Conservation (phyloP, 2,329 filamentous ascomycete genomes). For the Sclerotinia nivalis region DNA sequence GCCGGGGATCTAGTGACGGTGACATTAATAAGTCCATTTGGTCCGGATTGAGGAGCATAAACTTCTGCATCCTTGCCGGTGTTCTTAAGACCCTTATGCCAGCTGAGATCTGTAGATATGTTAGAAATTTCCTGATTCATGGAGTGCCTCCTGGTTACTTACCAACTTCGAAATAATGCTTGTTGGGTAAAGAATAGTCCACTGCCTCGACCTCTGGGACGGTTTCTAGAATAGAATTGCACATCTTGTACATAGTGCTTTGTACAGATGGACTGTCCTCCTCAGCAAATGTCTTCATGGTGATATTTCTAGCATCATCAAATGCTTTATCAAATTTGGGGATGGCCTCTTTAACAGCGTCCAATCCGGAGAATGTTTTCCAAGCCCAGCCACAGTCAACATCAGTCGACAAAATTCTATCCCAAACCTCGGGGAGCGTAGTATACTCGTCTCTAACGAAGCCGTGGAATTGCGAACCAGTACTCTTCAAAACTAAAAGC, state of each 20-base stretch:
- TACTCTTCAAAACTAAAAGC: conserved; percentile 91
- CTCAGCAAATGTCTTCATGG: conserved; percentile 86
- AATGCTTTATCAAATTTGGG: conserved; percentile 78
- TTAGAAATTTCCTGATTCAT: conserved; percentile 10
- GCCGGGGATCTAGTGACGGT: conserved; percentile 64
- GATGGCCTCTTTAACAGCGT: conserved; percentile 64
- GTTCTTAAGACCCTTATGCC: conserved; percentile 95
- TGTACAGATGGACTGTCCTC: conserved; percentile 93
- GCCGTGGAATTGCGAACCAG: conserved; percentile 91
- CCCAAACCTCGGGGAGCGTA: conserved; percentile 85
- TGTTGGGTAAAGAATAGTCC: conserved; percentile 88
- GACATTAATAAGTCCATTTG: conserved; percentile 95
- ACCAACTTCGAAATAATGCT: conserved; percentile 98
- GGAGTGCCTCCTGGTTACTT: conserved; percentile 44
- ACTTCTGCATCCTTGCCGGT: conserved; percentile 95
- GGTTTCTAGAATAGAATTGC: conserved; percentile 75
- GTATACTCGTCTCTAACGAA: conserved; percentile 95
- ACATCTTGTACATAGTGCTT: conserved; percentile 99
- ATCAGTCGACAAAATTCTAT: conserved; percentile 92
- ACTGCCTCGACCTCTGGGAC: conserved; percentile 72
- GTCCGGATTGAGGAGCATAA: conserved; percentile 87
- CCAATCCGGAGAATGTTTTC: conserved; percentile 66
- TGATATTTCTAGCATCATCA: conserved; percentile 75
- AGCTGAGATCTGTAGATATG: conserved; percentile 71
- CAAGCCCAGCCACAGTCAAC: conserved; percentile 87